phyloP scores from a whole-genome alignment of 2,329 filamentous ascomycete genomes.

The Monosporascus sp. region DNA sequence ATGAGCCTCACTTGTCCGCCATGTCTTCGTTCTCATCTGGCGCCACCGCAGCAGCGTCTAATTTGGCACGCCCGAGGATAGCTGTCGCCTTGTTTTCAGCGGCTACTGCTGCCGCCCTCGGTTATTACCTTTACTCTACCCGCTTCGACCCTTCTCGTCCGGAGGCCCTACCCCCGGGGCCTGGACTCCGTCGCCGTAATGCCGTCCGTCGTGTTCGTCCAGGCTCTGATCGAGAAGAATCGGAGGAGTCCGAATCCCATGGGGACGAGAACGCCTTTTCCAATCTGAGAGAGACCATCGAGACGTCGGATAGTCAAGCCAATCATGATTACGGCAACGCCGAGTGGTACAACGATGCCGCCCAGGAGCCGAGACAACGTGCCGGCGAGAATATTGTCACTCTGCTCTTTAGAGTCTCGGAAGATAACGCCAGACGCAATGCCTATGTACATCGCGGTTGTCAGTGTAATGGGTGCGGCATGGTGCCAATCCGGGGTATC shows the following conservation, averaged over 20 bases:
- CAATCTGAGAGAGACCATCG: slow-evolving; percentile 33
- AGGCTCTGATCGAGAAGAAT: slow-evolving; percentile 28
- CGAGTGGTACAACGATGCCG: slow-evolving; percentile 48
- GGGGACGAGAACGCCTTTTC: slow-evolving; percentile 40
- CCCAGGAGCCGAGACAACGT: slow-evolving; percentile 37
- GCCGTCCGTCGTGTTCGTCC: slow-evolving; percentile 52
- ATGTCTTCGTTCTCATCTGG: slow-evolving; percentile 41
- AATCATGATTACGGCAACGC: slow-evolving; percentile 29
- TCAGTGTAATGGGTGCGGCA: slow-evolving; percentile 83
- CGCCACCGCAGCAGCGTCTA: slow-evolving; percentile 41
- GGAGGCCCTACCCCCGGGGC: slow-evolving; percentile 20
- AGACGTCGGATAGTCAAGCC: slow-evolving; percentile 28
- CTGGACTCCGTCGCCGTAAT: slow-evolving; percentile 58
- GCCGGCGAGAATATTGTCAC: slow-evolving; percentile 77
- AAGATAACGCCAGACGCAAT: slow-evolving; percentile 83
- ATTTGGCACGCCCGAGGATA: slow-evolving; percentile 48
- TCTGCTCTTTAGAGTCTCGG: slow-evolving; percentile 84
- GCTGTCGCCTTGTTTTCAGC: slow-evolving; percentile 52
- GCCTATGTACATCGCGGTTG: slow-evolving; percentile 91
- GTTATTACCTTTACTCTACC: slow-evolving; percentile 52
- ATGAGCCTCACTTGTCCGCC: slow-evolving; percentile 23
- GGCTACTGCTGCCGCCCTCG: slow-evolving; percentile 50
- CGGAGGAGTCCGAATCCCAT: slow-evolving; percentile 35
- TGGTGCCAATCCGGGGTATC: slow-evolving; percentile 84
- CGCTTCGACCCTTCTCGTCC: slow-evolving; percentile 24